Base-by-base conservation (phyloP, 2,329 filamentous ascomycete species). In the Paracorniculantispora psalliotae region DNA sequence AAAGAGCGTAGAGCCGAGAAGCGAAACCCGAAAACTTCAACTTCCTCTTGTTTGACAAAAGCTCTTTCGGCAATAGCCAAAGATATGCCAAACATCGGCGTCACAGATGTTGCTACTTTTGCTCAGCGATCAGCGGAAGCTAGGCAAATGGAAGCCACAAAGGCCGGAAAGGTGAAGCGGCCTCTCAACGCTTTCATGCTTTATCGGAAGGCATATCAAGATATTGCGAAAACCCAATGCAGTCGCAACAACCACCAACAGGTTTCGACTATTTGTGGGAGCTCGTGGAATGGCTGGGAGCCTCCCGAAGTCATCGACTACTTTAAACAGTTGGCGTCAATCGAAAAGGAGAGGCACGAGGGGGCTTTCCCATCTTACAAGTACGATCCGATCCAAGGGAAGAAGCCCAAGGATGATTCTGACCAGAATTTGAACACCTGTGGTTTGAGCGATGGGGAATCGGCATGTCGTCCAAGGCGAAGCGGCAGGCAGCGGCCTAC, bases 131-230 rank as follows among this genome's bases (percentile, higher is more conserved):
- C 89, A 10, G 74, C 78, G 2, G 86, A 90, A 59, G 80, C 81
- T 7, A 84, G 93, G 59, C 79, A 78, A 51, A 75, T 78, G 57
- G 92, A 85, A 46, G 82, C 84, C 66, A 82, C 85, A 59, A 91
- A 87, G 67, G 77, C 85, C 37, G 90, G 90, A 26, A 92, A 92
- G 70, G 83, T 97, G 65, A 91, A 93, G 67, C 83, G 94, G 30
- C 92, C 94, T 2, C 96, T 97, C 88, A 99, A 99, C 72, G 93
- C 91, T 1, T 99, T 97, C 77, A 96, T 99, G 89, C 79, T 99
- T 53, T 99, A 99, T 72, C 88, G 94, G 44, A 96, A 94, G 64
- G 91, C 91, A 7, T 97, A 91, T 69, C 90, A 96, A 61, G 90
- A 94, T 62, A 82, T 92, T 33, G 91, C 90, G 61, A 96, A 96